Evolutionary conservation across 805 yeast genomes (phyloP).

Genomic region (Nakazawaea pomicola): DNA sequence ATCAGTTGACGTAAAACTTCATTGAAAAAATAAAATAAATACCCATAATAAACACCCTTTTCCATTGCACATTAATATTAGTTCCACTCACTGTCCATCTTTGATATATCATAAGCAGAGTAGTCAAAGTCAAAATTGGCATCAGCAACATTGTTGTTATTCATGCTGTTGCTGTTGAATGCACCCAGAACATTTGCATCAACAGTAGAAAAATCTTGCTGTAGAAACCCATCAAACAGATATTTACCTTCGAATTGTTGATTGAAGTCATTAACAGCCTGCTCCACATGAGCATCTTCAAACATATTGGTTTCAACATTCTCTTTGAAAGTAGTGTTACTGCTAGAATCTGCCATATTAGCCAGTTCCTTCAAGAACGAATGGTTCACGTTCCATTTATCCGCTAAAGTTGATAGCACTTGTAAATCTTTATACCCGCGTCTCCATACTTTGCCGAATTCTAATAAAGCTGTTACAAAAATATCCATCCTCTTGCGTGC

Average conservation of each 20-base stretch:
- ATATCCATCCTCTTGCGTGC: constrained; percentile 19
- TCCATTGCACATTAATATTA: no score
- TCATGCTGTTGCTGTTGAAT: background rate
- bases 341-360: constrained; percentile 5
- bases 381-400: constrained; percentile 21
- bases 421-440: constrained; percentile 26
- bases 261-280: constrained; percentile 1
- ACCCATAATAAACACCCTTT: no score
- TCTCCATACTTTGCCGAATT: constrained; percentile 24
- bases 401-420: constrained; percentile 21
- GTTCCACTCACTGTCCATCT: no score
- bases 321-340: background rate
- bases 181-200: no score
- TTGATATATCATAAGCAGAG: no score
- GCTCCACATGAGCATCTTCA: background rate
- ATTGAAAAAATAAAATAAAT: no score
- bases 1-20: no score
- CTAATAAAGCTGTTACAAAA: constrained; percentile 20
- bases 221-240: constrained; percentile 2
- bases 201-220: background rate
- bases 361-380: constrained; percentile 9
- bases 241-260: constrained; percentile 3
- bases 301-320: constrained; percentile 4
- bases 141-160: background rate
- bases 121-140: no score